A percentile compares a stretch with the other conserved stretches of the same genome.
Conservation (phyloP, 192 early-diverging fungal species). For the Rhizophagus prolifer region DNA sequence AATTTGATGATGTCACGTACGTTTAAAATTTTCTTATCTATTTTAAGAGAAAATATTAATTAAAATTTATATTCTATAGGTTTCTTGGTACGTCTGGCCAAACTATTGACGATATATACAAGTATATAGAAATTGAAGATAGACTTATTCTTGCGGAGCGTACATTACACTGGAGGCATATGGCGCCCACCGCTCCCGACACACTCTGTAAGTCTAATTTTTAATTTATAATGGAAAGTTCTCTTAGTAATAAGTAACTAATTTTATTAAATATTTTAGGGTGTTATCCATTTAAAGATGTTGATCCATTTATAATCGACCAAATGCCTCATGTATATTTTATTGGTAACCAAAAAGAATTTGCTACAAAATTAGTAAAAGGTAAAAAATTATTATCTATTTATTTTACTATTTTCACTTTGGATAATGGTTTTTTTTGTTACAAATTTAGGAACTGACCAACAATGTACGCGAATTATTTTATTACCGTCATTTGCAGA, state of each 20-base stretch:
- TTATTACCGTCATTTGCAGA: slow-evolving; percentile 75
- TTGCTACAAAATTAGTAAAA: slow-evolving; percentile 54
- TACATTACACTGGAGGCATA: slow-evolving; percentile 80
- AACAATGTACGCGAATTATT: slow-evolving; percentile 65
- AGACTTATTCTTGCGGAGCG: slow-evolving; percentile 70
- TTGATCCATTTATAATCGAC: slow-evolving; percentile 85
- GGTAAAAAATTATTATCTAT: slow-evolving; percentile 37
- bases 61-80: slow-evolving; percentile 35
- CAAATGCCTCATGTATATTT: slow-evolving; percentile 82
- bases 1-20: slow-evolving; percentile 61
- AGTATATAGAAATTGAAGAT: slow-evolving; percentile 58
- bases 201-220: slow-evolving; percentile 70
- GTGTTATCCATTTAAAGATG: slow-evolving; percentile 87
- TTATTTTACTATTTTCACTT: slow-evolving; percentile 5
- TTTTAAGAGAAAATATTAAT: neutral
- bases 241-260: neutral
- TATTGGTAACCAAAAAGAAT: slow-evolving; percentile 82
- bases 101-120: slow-evolving; percentile 81
- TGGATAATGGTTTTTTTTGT: slow-evolving; percentile 17
- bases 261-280: slow-evolving; percentile 45
- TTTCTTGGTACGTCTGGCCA: slow-evolving; percentile 85
- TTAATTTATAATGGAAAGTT: neutral
- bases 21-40: neutral
- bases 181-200: slow-evolving; percentile 93
- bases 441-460: slow-evolving; percentile 44